Conservation (phyloP, 208 protist genomes). For the Wallacemonas sp. region DNA sequence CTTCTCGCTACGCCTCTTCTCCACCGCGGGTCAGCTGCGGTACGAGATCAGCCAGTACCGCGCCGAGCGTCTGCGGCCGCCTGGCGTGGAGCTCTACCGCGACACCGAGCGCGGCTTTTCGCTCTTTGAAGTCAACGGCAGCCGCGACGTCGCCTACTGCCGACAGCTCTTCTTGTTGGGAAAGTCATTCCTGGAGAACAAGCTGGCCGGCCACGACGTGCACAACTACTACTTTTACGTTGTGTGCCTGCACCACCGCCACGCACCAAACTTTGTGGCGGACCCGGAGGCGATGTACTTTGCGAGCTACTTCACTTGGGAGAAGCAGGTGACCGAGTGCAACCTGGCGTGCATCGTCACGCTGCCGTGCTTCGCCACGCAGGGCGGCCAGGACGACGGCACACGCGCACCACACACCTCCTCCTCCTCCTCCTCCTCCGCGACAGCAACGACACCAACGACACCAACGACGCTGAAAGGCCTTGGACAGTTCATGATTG, state of each 20-base stretch:
- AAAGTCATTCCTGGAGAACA: constrained; percentile 92
- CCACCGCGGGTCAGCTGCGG: constrained; percentile 65
- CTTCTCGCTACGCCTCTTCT: constrained; percentile 82
- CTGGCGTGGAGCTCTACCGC: constrained; percentile 81
- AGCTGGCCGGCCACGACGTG: constrained; percentile 85
- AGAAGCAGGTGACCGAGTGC: constrained; percentile 95
- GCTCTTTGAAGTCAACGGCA: constrained; percentile 86
- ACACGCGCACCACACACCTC: neutral
- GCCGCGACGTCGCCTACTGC: constrained; percentile 76
- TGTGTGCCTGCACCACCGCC: constrained; percentile 73
- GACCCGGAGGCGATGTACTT: constrained; percentile 79
- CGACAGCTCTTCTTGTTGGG: constrained; percentile 85
- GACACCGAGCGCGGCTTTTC: constrained; percentile 72
- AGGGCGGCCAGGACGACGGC: neutral
- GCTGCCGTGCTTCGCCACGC: constrained; percentile 92
- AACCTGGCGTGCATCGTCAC: constrained; percentile 99
- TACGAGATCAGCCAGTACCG: constrained; percentile 73
- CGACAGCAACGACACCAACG: neutral
- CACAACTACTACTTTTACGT: constrained; percentile 91
- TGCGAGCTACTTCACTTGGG: constrained; percentile 99
- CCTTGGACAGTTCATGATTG: constrained; percentile 98
- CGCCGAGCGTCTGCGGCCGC: constrained; percentile 55
- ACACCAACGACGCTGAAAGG: constrained; percentile 35
- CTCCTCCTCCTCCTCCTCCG: neutral
- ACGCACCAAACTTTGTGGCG: constrained; percentile 74